Evolutionary conservation across 306 rosid species (phyloP).

Genomic region (Chamaecrista fasciculata): DNA sequence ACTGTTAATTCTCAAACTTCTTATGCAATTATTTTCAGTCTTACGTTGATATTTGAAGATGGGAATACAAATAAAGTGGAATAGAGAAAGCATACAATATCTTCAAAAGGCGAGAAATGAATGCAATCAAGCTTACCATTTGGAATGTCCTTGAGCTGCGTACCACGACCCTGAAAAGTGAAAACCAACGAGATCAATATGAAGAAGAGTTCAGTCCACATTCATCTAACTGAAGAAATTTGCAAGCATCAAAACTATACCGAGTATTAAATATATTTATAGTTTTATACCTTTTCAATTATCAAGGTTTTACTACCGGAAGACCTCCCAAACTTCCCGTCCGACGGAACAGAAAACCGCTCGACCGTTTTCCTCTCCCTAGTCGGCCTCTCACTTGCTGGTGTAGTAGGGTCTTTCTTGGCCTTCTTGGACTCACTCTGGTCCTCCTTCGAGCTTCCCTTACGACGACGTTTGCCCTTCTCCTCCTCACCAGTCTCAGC

Average conservation of each 20-base stretch:
- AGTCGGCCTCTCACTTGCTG: slow-evolving; percentile 67
- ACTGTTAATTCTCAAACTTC: not conserved
- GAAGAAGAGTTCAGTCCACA: not conserved
- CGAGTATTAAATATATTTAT: too few relatives aligned
- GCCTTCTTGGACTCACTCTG: slow-evolving; percentile 25
- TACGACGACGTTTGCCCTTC: slow-evolving; percentile 25
- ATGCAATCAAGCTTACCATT: slow-evolving; percentile 54
- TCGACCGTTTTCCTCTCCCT: slow-evolving; percentile 91
- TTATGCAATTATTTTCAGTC: not conserved
- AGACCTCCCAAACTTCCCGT: slow-evolving; percentile 44
- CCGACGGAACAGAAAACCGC: slow-evolving; percentile 60
- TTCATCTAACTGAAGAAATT: not conserved
- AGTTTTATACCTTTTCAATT: slow-evolving; percentile 88
- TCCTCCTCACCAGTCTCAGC: slow-evolving; percentile 18
- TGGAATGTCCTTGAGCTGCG: slow-evolving; percentile 86
- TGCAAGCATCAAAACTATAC: not conserved
- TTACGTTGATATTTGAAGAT: not conserved
- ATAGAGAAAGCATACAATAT: not conserved
- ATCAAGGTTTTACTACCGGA: slow-evolving; percentile 48
- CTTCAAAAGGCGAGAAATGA: not conserved
- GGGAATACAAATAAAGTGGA: not conserved
- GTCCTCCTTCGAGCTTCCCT: slow-evolving; percentile 26
- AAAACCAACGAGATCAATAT: slow-evolving; percentile 22
- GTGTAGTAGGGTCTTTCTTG: slow-evolving; percentile 48
- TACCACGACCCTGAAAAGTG: slow-evolving; percentile 91